These are phyloP conservation scores for Hypericum perforatum DNA, from an alignment of 345 rosid species.

Conservation along the genomic window DNA sequence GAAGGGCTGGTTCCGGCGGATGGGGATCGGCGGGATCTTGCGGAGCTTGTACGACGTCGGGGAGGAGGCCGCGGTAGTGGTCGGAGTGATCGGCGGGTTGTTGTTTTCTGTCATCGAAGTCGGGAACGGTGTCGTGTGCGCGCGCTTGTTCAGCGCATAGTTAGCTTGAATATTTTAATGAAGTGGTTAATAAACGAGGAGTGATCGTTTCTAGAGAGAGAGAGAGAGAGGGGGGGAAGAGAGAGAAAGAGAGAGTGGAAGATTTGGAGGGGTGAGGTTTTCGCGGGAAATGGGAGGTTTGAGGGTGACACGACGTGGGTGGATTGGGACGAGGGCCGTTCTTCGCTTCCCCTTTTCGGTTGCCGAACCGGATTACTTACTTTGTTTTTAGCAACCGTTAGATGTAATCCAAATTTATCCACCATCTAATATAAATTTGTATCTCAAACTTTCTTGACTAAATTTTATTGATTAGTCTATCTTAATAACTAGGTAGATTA, in stretches of 20 bases:
- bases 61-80: conserved; percentile 13
- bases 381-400: too few relatives aligned
- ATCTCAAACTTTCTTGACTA: too few relatives aligned
- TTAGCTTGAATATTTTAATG: conserved; percentile 5
- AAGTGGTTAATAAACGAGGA: conserved; percentile 7
- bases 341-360: too few relatives aligned
- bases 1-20: conserved; percentile 17
- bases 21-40: conserved; percentile 55
- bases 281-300: conserved; percentile 45
- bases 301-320: conserved; percentile 17
- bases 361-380: too few relatives aligned
- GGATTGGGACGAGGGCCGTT: too few relatives aligned
- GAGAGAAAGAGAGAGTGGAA: conserved; percentile 1
- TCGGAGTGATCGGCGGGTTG: conserved; percentile 9
- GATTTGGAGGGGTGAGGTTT: conserved; percentile 29
- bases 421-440: too few relatives aligned
- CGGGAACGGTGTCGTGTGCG: conserved; percentile 20
- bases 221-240: background rate
- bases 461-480: too few relatives aligned
- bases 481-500: too few relatives aligned
- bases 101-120: conserved; percentile 10
- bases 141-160: background rate
- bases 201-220: background rate
- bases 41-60: conserved; percentile 32
- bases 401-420: too few relatives aligned